These are phyloP conservation scores for Microglena sp. DNA, from an alignment of 139 green algal genomes.

Conservation along the genomic window DNA sequence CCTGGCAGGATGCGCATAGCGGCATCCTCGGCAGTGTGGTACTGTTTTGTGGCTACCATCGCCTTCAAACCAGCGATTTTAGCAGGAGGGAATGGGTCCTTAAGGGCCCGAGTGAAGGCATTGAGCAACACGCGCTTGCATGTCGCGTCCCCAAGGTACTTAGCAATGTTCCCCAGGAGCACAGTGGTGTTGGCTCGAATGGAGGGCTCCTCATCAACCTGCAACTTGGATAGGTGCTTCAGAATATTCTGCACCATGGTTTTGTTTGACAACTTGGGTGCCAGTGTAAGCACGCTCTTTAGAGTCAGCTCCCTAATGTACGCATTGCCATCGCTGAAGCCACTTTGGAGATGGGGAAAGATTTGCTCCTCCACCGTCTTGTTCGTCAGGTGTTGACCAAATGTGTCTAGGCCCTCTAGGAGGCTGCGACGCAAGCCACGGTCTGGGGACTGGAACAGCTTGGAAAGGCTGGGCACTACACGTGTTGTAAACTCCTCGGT, in stretches of 20 bases:
- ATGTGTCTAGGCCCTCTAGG: slow-evolving; percentile 79
- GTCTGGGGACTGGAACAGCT: slow-evolving; percentile 78
- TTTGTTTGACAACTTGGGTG: slow-evolving; percentile 79
- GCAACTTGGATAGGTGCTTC: slow-evolving; percentile 92
- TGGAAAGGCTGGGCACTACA: slow-evolving; percentile 76
- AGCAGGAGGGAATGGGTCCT: slow-evolving; percentile 78
- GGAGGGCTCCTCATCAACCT: slow-evolving; percentile 89
- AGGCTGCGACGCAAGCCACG: slow-evolving; percentile 71
- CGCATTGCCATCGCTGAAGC: slow-evolving; percentile 82
- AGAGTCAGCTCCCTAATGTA: slow-evolving; percentile 95
- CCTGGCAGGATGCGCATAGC: slow-evolving; percentile 69
- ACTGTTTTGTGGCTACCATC: slow-evolving; percentile 20
- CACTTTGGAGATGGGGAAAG: slow-evolving; percentile 61
- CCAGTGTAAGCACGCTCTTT: slow-evolving; percentile 80
- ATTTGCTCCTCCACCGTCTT: slow-evolving; percentile 74
- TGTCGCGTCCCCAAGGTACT: slow-evolving; percentile 65
- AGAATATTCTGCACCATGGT: slow-evolving; percentile 79
- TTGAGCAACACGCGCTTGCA: slow-evolving; percentile 80
- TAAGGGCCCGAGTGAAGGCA: slow-evolving; percentile 84
- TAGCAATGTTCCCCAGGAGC: slow-evolving; percentile 87
- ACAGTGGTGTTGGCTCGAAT: slow-evolving; percentile 99
- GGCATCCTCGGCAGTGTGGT: slow-evolving; percentile 64
- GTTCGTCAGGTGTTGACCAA: slow-evolving; percentile 37
- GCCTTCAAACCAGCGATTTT: slow-evolving; percentile 57
- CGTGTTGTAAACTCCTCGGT: slow-evolving; percentile 63